A percentile compares a stretch with the other conserved stretches of the same genome.
phyloP scores from a whole-genome alignment of 2,329 filamentous ascomycete genomes.

The Phialophora tarda region DNA sequence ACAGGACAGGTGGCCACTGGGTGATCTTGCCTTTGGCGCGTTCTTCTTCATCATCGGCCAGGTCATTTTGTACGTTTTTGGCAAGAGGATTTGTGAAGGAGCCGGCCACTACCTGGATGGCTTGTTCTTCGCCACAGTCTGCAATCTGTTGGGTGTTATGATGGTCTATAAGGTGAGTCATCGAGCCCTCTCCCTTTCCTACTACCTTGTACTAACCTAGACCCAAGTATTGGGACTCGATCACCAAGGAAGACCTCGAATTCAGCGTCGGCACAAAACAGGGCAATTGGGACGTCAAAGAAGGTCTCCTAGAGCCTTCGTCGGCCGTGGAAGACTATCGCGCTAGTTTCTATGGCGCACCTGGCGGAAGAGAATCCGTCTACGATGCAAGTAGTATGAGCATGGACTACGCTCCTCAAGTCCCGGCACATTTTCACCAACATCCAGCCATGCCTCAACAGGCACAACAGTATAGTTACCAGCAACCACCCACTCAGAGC shows the following conservation, averaged over 20 bases:
- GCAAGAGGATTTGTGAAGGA: conserved; percentile 78
- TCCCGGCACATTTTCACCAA: conserved; percentile 18
- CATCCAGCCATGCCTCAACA: conserved; percentile 18
- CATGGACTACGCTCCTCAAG: conserved; percentile 33
- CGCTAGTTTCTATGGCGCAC: conserved; percentile 41
- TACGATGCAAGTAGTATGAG: conserved; percentile 63
- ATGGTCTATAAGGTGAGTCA: conserved; percentile 93
- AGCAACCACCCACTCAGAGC: conserved; percentile 1
- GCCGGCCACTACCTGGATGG: conserved; percentile 93
- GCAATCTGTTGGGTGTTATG: conserved; percentile 95
- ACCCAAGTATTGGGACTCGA: conserved; percentile 93
- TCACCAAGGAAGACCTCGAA: conserved; percentile 96
- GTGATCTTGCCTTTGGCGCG: conserved; percentile 86
- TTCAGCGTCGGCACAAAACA: conserved; percentile 94
- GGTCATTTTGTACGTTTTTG: conserved; percentile 89
- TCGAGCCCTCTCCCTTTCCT: conserved; percentile 5
- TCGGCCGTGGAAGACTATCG: conserved; percentile 64
- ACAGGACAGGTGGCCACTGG: conserved; percentile 93
- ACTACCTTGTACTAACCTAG: conserved; percentile 42
- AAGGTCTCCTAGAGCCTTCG: conserved; percentile 71
- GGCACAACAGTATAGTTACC: neutral
- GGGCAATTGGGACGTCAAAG: conserved; percentile 99
- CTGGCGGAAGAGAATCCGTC: conserved; percentile 60
- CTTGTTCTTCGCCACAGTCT: conserved; percentile 89
- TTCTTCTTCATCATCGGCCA: conserved; percentile 93